Evolutionary conservation across 257 asterid genomes (phyloP), one percentile per base, ranked within the genome.

Genomic region (Cynanchum wilfordii): DNA sequence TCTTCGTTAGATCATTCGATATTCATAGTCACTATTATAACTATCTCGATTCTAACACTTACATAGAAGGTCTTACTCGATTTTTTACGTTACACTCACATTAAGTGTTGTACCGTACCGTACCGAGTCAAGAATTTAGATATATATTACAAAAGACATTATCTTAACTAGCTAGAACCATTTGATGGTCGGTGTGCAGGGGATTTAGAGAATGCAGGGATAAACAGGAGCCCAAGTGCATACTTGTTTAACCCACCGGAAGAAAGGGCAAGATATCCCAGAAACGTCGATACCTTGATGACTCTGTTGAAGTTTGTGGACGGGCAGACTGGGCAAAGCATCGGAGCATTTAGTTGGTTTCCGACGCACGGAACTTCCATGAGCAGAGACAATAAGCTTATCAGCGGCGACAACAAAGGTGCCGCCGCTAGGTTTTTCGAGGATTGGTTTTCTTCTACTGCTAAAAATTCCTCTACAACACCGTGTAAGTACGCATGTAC

Each of bases 301-400:
- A 88, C 89, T 30, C 79, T 88, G 40, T 40, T 88, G 79, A 88
- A 86, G 79, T 88, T 86, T 66, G 89, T 83, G 1, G 88, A 88
- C 36, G 27, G 52, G 25, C 50, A 8, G 10, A 81, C 81, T 33
- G 85, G 84, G 57, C 77, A 74, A 12, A 79, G 79, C 70, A 40
- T 79, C 0, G 95, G 91, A 17, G 86, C 89, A 12, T 88, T 88
- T 64, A 79, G 42, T 69, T 84, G 94, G 94, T 86, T 84, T 38
- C 88, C 94, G 8, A 86, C 91, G 6, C 94, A 88, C 69, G 91
- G 94, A 8, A 88, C 94, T 29, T 88, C 94, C 27, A 88, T 84
- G 94, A 86, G 88, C 76, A 71, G 83, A 71, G 82, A 80, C 47
- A 88, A 88, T 65, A 77, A 80, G 73, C 82, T 88, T 33, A 86